Evolutionary conservation across 345 rosid species (phyloP).

Genomic region (Erucastrum elatum): DNA sequence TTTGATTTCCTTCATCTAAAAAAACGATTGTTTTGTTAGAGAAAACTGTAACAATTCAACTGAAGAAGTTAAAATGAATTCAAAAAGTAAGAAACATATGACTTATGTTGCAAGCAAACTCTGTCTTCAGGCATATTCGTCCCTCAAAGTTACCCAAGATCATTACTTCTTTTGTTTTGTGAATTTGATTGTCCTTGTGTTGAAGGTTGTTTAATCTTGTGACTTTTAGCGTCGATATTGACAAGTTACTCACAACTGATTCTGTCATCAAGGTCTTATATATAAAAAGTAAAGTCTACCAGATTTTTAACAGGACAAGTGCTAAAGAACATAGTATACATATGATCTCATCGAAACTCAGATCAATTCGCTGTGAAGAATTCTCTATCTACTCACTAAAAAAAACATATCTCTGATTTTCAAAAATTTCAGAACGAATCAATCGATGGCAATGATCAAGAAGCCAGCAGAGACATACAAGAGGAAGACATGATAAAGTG

Average conservation of each 20-base stretch:
- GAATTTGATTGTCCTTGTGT: background rate
- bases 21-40: background rate
- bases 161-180: background rate
- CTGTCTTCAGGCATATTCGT: background rate
- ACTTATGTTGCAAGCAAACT: slow-evolving; percentile 30
- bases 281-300: background rate
- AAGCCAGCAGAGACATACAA: slow-evolving; percentile 96
- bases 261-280: background rate
- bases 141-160: background rate
- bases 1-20: background rate
- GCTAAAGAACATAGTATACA: slow-evolving; percentile 26
- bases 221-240: background rate
- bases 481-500: slow-evolving; percentile 88
- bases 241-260: background rate
- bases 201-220: background rate
- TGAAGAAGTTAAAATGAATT: background rate
- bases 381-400: slow-evolving; percentile 28
- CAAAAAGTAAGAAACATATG: slow-evolving; percentile 18
- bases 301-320: slow-evolving; percentile 3
- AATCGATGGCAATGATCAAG: slow-evolving; percentile 88
- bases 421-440: background rate
- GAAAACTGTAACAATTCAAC: slow-evolving; percentile 16
- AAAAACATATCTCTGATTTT: slow-evolving; percentile 3
- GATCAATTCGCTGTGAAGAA: slow-evolving; percentile 11
- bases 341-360: slow-evolving; percentile 29